Base-by-base conservation (phyloP, 2,329 filamentous ascomycete species). In the Colletotrichum navitas region DNA sequence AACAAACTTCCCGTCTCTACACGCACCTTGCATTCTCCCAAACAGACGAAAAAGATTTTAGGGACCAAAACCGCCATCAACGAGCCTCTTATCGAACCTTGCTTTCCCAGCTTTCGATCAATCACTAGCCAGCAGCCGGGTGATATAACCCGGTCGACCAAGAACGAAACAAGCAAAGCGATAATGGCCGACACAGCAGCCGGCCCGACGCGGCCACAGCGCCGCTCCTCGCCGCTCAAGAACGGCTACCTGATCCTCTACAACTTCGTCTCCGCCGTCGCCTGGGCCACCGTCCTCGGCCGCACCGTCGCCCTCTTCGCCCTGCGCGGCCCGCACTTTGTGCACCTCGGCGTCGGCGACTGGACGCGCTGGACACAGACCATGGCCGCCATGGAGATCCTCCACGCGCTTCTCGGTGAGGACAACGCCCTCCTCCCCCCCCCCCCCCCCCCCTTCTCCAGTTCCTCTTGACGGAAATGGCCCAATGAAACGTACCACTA, bases 351-450 rank as follows among this genome's bases (percentile, higher is more conserved):
- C 54, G 86, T 90, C 11, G 92, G 92, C 75, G 83, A 88, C 63
- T 94, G 91, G 80, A 90, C 90, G 58, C 91, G 92, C 77, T 91
- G 90, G 88, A 95, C 93, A 67, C 96, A 99, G 86, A 96, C 93
- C 3, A 81, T 94, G 65, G 96, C 96, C 0, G 82, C 90, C 55
- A 84, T 98, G 79, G 96, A 99, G 84, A 88, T 98, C 58, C 78
- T 94, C 73, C 95, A 98, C 83, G 92, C 93, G 60, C 80, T 93
- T 0, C 81, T 93, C 43, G 93, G 95, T 95, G 83, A 70, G 86
- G 79, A 11, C 41, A 45, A 68, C 5, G 14, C 29, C 14, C 55
- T 11, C 26, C 29, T 24, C 36, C 18, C 14, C 16, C 5, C 29
- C 14, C 55, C 10, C 26, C 29, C 21, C 36, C 18, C 14, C 16